These are phyloP conservation scores for Penicillium olsonii DNA, from an alignment of 2,329 filamentous ascomycete species.

Conservation along the genomic window DNA sequence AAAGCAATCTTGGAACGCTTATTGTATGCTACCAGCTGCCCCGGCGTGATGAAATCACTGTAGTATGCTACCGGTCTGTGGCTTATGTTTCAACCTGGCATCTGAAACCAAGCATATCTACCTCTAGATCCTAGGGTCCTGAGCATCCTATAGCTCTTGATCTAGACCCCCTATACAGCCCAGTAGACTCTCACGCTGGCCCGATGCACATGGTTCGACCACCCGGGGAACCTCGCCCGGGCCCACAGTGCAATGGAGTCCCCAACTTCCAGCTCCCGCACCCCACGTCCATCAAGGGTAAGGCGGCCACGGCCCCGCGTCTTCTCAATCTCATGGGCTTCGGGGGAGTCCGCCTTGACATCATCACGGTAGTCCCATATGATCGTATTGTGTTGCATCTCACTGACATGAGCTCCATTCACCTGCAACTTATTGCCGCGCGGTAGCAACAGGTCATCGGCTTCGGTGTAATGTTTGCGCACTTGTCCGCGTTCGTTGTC, in stretches of 20 bases:
- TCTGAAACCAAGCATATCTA: neutral
- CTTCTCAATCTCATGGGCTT: conserved; percentile 34
- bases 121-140: neutral
- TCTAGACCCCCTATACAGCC: conserved; percentile 29
- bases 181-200: conserved; percentile 39
- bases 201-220: conserved; percentile 36
- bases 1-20: no score
- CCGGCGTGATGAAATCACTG: neutral
- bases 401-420: conserved; percentile 27
- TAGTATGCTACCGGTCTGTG: neutral
- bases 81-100: neutral
- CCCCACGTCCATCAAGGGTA: conserved; percentile 38
- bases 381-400: conserved; percentile 29
- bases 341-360: conserved; percentile 30
- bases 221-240: conserved; percentile 39
- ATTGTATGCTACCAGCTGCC: no score
- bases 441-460: conserved; percentile 33
- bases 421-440: conserved; percentile 31
- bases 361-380: conserved; percentile 40
- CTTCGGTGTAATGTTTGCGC: conserved; percentile 19
- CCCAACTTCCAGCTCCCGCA: conserved; percentile 37
- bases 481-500: conserved; percentile 16
- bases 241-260: conserved; percentile 42
- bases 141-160: neutral
- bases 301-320: conserved; percentile 34